A percentile compares a stretch with the other conserved stretches of the same genome.
Evolutionary conservation across 2,329 filamentous ascomycete species (phyloP).

Genomic region (Talaromyces sp.): DNA sequence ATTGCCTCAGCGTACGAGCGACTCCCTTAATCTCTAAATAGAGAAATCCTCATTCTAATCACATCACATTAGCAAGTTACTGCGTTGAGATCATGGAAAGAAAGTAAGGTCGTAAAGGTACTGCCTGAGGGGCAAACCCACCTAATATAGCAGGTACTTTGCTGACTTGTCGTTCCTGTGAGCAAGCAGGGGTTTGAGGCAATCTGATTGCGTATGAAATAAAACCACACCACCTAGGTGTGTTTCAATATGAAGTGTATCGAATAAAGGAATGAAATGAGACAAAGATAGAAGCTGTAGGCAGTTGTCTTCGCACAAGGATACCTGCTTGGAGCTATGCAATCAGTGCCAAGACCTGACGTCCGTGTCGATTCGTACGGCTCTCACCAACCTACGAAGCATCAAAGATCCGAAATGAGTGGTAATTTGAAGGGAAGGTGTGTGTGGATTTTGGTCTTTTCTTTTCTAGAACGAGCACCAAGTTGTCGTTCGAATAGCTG

Average conservation of each 20-base stretch:
- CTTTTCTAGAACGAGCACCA: background rate
- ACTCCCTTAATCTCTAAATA: background rate
- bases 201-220: background rate
- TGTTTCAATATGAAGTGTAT: background rate
- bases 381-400: background rate
- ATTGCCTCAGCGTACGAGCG: background rate
- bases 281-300: constrained; percentile 4
- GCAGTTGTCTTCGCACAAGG: background rate
- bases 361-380: background rate
- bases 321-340: constrained; percentile 12
- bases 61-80: background rate
- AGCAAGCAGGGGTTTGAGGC: background rate
- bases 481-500: background rate
- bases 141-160: constrained; percentile 7
- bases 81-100: background rate
- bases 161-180: background rate
- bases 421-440: background rate
- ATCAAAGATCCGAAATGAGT: background rate
- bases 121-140: constrained; percentile 15
- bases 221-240: background rate
- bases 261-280: background rate
- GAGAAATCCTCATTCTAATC: background rate
- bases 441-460: background rate
- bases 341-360: constrained; percentile 8
- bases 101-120: constrained; percentile 9